Conservation (phyloP, 345 rosid genomes). For the Anacardium occidentale region DNA sequence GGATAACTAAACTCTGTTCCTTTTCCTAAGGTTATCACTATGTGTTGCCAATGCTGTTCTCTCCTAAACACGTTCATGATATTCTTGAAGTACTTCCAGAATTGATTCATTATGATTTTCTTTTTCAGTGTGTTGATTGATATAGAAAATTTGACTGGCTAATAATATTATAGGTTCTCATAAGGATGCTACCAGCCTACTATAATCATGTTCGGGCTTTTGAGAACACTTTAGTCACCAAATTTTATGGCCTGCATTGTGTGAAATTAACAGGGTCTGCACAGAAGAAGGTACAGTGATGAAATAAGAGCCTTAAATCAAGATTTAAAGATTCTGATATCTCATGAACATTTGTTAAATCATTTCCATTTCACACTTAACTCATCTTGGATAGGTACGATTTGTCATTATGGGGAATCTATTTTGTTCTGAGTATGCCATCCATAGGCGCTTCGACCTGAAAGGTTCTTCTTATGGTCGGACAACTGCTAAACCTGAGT, state of each 20-base stretch:
- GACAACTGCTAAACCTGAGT: slow-evolving; percentile 69
- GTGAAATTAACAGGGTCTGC: slow-evolving; percentile 75
- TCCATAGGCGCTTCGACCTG: slow-evolving; percentile 90
- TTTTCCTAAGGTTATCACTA: background rate
- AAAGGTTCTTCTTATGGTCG: slow-evolving; percentile 99
- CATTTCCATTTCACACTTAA: background rate
- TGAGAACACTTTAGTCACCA: slow-evolving; percentile 91
- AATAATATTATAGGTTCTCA: slow-evolving; percentile 57
- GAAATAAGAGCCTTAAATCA: slow-evolving; percentile 3
- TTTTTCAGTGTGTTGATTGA: background rate
- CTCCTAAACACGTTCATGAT: background rate
- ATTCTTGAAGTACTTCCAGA: background rate
- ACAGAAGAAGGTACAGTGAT: slow-evolving; percentile 74
- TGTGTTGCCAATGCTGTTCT: background rate
- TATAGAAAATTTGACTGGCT: slow-evolving; percentile 1
- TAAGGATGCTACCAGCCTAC: slow-evolving; percentile 95
- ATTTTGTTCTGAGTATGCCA: slow-evolving; percentile 65
- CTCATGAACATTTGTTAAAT: background rate
- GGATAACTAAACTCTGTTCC: too few relatives aligned
- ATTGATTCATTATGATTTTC: background rate
- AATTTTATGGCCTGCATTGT: slow-evolving; percentile 92
- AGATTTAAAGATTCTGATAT: background rate
- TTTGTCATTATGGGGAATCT: slow-evolving; percentile 96
- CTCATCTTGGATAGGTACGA: slow-evolving; percentile 54
- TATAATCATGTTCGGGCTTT: slow-evolving; percentile 88